Percentiles rank a stretch among this genome's conserved stretches.
phyloP scores from a whole-genome alignment of 2,329 filamentous ascomycete genomes.

The Lasiodiplodia gonubiensis region DNA sequence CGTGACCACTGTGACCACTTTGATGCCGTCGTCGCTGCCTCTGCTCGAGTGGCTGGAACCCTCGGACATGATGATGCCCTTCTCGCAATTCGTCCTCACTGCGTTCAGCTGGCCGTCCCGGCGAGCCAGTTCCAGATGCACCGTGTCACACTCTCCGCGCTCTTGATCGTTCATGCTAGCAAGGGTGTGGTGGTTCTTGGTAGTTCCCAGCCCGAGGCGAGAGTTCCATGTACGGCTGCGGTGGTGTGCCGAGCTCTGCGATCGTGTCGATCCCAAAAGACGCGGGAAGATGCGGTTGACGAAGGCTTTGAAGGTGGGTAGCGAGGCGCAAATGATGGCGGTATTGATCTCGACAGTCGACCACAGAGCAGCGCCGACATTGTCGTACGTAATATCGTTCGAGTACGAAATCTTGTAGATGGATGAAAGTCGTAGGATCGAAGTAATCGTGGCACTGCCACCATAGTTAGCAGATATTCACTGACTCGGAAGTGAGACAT shows the following conservation, averaged over 20 bases:
- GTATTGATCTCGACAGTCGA: conserved; percentile 40
- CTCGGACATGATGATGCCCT: neutral
- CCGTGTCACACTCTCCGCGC: neutral
- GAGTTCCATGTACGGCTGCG: conserved; percentile 17
- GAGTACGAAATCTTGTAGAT: conserved; percentile 41
- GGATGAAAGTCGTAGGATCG: conserved; percentile 41
- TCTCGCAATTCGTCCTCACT: conserved; percentile 10
- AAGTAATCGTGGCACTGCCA: conserved; percentile 40
- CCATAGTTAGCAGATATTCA: neutral
- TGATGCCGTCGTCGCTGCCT: conserved; percentile 13
- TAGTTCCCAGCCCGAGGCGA: neutral
- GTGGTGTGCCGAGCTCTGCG: neutral
- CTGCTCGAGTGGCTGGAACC: neutral
- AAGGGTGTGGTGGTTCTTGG: conserved; percentile 11
- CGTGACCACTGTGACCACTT: conserved; percentile 17
- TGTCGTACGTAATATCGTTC: conserved; percentile 42
- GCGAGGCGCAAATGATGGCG: conserved; percentile 40
- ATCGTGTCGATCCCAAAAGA: neutral
- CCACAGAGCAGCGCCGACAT: conserved; percentile 40
- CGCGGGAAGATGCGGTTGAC: conserved; percentile 5
- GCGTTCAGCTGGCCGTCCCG: neutral
- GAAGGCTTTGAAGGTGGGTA: conserved; percentile 33
- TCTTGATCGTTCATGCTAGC: neutral
- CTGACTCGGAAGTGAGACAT: conserved; percentile 26
- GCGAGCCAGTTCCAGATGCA: conserved; percentile 7